Evolutionary conservation across 2,329 filamentous ascomycete species (phyloP), one percentile per base, ranked within the genome.

Genomic region (Alternaria conjuncta): DNA sequence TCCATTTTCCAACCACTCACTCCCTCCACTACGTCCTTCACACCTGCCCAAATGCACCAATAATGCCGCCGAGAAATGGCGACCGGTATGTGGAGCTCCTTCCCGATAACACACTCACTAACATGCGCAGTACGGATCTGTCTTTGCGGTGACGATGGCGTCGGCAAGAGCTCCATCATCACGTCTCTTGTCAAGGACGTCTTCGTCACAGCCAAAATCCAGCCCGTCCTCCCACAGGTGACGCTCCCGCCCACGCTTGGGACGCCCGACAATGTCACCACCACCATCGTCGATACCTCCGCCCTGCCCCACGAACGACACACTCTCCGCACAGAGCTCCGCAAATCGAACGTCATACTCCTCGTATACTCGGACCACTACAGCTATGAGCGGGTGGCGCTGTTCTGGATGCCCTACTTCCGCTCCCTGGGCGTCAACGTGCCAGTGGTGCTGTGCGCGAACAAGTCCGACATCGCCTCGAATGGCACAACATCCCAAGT

Each of bases 361-460:
- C 88, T 99, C 46, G 94, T 99, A 58, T 99, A 99, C 81, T 94
- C 94, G 70, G 96, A 99, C 79, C 95, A 98, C 82, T 99, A 99
- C 84, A 98, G 94, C 86, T 99, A 98, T 83, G 96, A 99, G 79
- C 87, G 96, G 41, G 94, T 99, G 4, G 96, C 95, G 4, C 85
- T 99, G 49, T 99, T 98, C 81, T 99, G 96, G 96, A 92, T 99
- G 88, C 96, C 96, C 11, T 96, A 97, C 81, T 98, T 99, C 77
- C 92, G 96, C 65, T 97, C 94, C 5, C 87, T 99, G 43, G 96
- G 96, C n/a, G 96, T 99, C 77, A 99, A 99, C 78, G 94, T 99
- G 18, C 96, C 96, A 0, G 96, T 99, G 11, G 94, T 99, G 47
- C 84, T 99, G 60, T 98, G 96, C 76, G 94, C 96, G 76, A 98